Evolutionary conservation across 495 filamentous ascomycete species (phyloP).

Genomic region (Bombardia bombarda): DNA sequence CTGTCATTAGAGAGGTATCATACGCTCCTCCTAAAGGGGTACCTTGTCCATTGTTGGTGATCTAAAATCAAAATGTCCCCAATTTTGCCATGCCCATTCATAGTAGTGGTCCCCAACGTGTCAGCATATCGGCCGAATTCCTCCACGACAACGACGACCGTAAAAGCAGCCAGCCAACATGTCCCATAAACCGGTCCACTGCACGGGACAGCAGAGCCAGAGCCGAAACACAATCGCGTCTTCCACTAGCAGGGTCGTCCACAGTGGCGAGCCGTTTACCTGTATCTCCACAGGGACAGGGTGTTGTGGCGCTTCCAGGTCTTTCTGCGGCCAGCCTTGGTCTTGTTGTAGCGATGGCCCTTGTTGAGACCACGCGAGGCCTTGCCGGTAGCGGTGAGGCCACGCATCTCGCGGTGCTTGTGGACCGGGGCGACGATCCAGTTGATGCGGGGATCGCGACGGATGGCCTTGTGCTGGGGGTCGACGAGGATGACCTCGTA

Average conservation of each 20-base stretch:
- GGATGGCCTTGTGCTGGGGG: constrained; percentile 99
- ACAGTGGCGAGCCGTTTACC: constrained; percentile 30
- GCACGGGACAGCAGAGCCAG: constrained; percentile 16
- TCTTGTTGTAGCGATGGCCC: constrained; percentile 98
- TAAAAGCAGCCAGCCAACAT: constrained; percentile 9
- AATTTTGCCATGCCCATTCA: constrained; percentile 2
- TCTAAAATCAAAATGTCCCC: constrained; percentile 13
- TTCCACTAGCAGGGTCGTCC: constrained; percentile 8
- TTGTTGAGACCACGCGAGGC: constrained; percentile 98
- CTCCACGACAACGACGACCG: constrained; percentile 3
- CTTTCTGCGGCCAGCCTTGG: constrained; percentile 86
- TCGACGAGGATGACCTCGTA: constrained; percentile 99
- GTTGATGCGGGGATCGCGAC: constrained; percentile 97
- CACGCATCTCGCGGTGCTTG: constrained; percentile 98
- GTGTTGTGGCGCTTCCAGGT: constrained; percentile 99
- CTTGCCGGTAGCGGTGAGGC: constrained; percentile 97
- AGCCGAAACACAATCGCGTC: constrained; percentile 12
- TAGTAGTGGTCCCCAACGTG: constrained; percentile 13
- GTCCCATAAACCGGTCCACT: constrained; percentile 9
- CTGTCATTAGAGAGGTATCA: neutral
- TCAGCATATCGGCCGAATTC: constrained; percentile 7
- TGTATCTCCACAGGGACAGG: constrained; percentile 85
- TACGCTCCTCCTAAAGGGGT: neutral
- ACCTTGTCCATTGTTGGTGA: constrained; percentile 19
- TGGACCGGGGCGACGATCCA: constrained; percentile 99